Percentiles rank a stretch among this genome's conserved stretches.
These are phyloP conservation scores for Termitomyces sp. DNA, from an alignment of 768 basidiomycete genomes.

Conservation along the genomic window DNA sequence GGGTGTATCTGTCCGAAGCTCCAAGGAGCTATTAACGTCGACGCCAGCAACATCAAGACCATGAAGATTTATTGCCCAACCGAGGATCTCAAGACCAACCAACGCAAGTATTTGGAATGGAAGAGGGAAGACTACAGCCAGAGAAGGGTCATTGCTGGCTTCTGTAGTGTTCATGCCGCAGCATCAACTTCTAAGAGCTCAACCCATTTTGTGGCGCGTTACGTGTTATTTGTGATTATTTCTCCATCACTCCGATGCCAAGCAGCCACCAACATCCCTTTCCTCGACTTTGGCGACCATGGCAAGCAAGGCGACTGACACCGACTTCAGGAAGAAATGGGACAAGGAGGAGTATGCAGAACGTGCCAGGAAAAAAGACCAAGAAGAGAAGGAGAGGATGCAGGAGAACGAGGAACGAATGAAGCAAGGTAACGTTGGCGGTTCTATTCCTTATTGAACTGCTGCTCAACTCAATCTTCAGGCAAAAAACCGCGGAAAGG, in stretches of 20 bases:
- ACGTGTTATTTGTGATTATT: slow-evolving; percentile 10
- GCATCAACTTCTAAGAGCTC: slow-evolving; percentile 16
- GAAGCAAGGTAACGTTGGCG: slow-evolving; percentile 62
- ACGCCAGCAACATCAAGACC: slow-evolving; percentile 70
- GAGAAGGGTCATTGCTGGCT: slow-evolving; percentile 35
- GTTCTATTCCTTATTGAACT: not conserved
- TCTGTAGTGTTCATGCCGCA: slow-evolving; percentile 17
- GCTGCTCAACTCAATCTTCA: slow-evolving; percentile 24
- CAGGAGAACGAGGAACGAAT: slow-evolving; percentile 80
- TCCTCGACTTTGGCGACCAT: slow-evolving; percentile 23
- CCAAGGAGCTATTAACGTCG: slow-evolving; percentile 70
- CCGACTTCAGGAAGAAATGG: slow-evolving; percentile 88
- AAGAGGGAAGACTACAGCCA: slow-evolving; percentile 70
- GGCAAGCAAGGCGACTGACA: slow-evolving; percentile 52
- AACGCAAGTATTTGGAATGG: slow-evolving; percentile 89
- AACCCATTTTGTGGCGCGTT: slow-evolving; percentile 3
- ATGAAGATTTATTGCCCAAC: slow-evolving; percentile 94
- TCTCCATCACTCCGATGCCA: not conserved
- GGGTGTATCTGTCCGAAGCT: slow-evolving; percentile 43
- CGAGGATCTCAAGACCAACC: slow-evolving; percentile 73
- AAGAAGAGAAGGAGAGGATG: slow-evolving; percentile 79
- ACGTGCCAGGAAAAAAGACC: slow-evolving; percentile 76
- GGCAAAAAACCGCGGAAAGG: slow-evolving; percentile 81
- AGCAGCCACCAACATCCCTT: slow-evolving; percentile 1
- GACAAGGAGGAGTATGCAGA: slow-evolving; percentile 91